Percentiles rank a stretch among this genome's conserved stretches.
Conservation (phyloP, 768 basidiomycete species). For the Collybia mongolica region DNA sequence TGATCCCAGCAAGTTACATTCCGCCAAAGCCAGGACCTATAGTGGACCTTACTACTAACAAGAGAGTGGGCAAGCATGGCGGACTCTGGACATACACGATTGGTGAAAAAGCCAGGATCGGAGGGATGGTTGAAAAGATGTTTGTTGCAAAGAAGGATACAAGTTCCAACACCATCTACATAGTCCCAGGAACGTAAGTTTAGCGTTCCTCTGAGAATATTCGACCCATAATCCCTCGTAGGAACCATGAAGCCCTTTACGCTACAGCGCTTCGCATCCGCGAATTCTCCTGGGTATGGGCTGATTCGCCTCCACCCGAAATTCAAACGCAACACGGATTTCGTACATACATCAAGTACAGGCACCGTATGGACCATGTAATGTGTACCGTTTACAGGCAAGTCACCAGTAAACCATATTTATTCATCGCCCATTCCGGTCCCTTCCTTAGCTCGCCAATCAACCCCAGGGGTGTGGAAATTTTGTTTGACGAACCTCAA, state of each 20-base stretch:
- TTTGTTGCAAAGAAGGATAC: conserved; percentile 76
- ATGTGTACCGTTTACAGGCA: conserved; percentile 54
- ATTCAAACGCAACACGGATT: conserved; percentile 44
- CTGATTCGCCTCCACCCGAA: conserved; percentile 47
- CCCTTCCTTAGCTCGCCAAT: conserved; percentile 13
- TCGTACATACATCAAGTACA: conserved; percentile 53
- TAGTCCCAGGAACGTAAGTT: conserved; percentile 72
- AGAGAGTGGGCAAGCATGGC: conserved; percentile 55
- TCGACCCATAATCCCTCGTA: conserved; percentile 18
- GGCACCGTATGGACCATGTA: conserved; percentile 65
- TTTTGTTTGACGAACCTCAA: conserved; percentile 59
- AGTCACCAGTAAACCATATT: conserved; percentile 12
- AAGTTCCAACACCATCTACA: conserved; percentile 61
- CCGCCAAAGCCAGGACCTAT: conserved; percentile 68
- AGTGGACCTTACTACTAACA: conserved; percentile 53
- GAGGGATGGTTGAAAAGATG: conserved; percentile 58
- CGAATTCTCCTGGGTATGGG: conserved; percentile 80
- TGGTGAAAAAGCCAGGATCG: conserved; percentile 73
- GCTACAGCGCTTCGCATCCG: conserved; percentile 34
- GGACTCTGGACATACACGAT: conserved; percentile 88
- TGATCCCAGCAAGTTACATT: conserved; percentile 74
- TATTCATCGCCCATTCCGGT: conserved; percentile 6
- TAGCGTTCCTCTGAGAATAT: not conserved
- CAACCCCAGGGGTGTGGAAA: conserved; percentile 24
- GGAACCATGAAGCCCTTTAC: conserved; percentile 61